Evolutionary conservation across 2,329 filamentous ascomycete species (phyloP), one percentile per base, ranked within the genome.

Genomic region (Knoxdaviesia capensis): DNA sequence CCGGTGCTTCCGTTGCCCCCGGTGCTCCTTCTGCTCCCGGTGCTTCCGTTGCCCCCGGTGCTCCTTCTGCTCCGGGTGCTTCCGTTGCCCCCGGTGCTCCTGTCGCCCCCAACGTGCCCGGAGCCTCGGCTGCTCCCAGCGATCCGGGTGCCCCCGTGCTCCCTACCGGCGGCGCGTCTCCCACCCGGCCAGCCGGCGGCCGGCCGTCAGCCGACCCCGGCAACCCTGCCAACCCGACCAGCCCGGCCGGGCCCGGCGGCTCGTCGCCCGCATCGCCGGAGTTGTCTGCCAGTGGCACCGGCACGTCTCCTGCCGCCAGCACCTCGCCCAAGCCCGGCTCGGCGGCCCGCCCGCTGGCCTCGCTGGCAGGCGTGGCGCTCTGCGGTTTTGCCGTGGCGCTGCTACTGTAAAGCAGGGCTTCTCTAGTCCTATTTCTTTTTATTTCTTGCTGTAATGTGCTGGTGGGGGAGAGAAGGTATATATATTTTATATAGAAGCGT

Each of bases 21-120:
- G 20, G 29, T n/a, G 28, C 20, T 7, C 28, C 34, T 28, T 11
- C 34, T 31, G 38, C 20, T 37, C n/a, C n/a, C n/a, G n/a, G n/a
- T n/a, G n/a, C n/a, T n/a, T n/a, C n/a, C n/a, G n/a, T n/a, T n/a
- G n/a, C n/a, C n/a, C n/a, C n/a, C n/a, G 34, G 29, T 36, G 29
- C 40, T n/a, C 29, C 32, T n/a, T 38, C 37, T 34, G 36, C 36
- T 10, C 34, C 41, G 20, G 10, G 31, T 20, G 32, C 39, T 6
- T 43, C 39, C 37, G 41, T 43, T 4, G 36, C 36, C 6, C 5
- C 35, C n/a, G 41, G 41, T 33, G 28, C 41, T 7, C 43, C 41
- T 9, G 32, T 43, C 5, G 39, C 41, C 37, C 10, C 36, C 29
- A 43, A 36, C 20, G 37, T 43, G 8, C 41, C 41, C 11, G 11